Percentiles rank a stretch among this genome's conserved stretches.
phyloP scores from a whole-genome alignment of 805 yeast species.

The Pichia phayaonensis region DNA sequence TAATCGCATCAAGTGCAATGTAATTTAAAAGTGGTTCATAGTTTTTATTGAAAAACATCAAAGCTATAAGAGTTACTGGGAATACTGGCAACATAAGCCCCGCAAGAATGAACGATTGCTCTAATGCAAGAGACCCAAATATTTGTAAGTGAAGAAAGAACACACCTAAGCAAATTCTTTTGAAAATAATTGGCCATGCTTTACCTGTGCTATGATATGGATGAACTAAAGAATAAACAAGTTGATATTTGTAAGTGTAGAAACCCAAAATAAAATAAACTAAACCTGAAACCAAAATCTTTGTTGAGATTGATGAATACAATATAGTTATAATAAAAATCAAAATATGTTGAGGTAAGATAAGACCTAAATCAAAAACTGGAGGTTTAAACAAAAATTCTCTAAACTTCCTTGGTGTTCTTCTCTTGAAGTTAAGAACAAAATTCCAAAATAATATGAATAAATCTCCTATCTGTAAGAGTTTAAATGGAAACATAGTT shows the following conservation, averaged over 20 bases:
- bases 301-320: conserved; percentile 54
- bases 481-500: conserved; percentile 52
- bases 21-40: conserved; percentile 47
- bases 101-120: conserved; percentile 46
- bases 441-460: conserved; percentile 37
- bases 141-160: conserved; percentile 52
- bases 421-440: conserved; percentile 28
- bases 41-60: conserved; percentile 45
- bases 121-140: conserved; percentile 57
- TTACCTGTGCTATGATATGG: conserved; percentile 62
- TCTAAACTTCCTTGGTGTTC: conserved; percentile 46
- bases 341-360: conserved; percentile 53
- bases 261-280: conserved; percentile 49
- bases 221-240: conserved; percentile 53
- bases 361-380: conserved; percentile 52
- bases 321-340: conserved; percentile 52
- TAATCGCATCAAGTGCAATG: conserved; percentile 53
- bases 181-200: conserved; percentile 58
- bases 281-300: conserved; percentile 50
- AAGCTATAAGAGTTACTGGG: conserved; percentile 36
- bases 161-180: conserved; percentile 48
- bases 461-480: conserved; percentile 50
- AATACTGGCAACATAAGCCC: conserved; percentile 42
- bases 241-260: conserved; percentile 55
- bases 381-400: conserved; percentile 49